Percentiles rank a stretch among this genome's conserved stretches.
Conservation (phyloP, 805 yeast species). For the Sungouiozyma ichnusensis region DNA sequence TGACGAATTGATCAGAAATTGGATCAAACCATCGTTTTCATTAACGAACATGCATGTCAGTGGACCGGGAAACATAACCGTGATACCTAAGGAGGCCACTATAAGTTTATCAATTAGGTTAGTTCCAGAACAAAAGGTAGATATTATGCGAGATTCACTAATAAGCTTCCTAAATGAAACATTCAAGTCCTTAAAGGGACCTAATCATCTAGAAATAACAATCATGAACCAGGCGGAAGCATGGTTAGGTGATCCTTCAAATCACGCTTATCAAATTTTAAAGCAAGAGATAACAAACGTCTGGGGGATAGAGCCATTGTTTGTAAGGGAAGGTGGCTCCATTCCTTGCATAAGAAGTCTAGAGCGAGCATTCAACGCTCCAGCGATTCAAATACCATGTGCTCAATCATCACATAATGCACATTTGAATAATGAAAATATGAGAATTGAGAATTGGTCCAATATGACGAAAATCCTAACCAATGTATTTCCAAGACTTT, state of each 20-base stretch:
- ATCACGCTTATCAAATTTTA: constrained; percentile 60
- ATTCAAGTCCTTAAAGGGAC: constrained; percentile 44
- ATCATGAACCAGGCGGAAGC: constrained; percentile 86
- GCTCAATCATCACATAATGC: constrained; percentile 95
- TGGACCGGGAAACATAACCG: constrained; percentile 84
- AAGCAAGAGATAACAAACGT: constrained; percentile 49
- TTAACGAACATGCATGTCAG: constrained; percentile 76
- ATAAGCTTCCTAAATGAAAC: constrained; percentile 35
- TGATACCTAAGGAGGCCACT: constrained; percentile 72
- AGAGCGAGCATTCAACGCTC: constrained; percentile 73
- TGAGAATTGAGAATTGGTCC: constrained; percentile 67
- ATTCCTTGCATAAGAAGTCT: constrained; percentile 81
- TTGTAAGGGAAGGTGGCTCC: constrained; percentile 93
- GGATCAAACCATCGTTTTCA: constrained; percentile 87
- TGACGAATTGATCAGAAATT: constrained; percentile 57
- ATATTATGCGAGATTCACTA: constrained; percentile 43
- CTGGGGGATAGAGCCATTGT: constrained; percentile 77
- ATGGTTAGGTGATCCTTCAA: constrained; percentile 84
- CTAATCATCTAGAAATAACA: constrained; percentile 49
- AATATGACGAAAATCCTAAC: constrained; percentile 58
- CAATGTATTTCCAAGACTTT: constrained; percentile 39
- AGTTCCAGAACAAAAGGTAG: constrained; percentile 78
- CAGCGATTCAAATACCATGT: constrained; percentile 92
- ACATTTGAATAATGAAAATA: constrained; percentile 78
- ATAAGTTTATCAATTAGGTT: constrained; percentile 75